Percentiles rank a stretch among this genome's conserved stretches.
phyloP scores from a whole-genome alignment of 257 asterid genomes.

The Ajuga chamaepitys region DNA sequence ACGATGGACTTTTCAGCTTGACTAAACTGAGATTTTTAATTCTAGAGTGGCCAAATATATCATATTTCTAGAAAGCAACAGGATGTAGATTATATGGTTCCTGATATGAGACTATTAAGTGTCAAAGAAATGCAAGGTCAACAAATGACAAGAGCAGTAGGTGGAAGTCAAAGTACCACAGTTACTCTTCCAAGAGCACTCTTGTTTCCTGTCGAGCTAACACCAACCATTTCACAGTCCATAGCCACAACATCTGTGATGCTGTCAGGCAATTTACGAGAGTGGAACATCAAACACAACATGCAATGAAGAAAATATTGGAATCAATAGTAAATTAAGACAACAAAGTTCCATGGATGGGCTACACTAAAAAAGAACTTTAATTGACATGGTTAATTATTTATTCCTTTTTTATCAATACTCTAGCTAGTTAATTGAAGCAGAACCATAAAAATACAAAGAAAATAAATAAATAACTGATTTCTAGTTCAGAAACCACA shows the following conservation, averaged over 20 bases:
- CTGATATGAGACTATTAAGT: not conserved
- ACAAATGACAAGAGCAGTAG: conserved; percentile 5
- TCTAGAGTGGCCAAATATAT: not conserved
- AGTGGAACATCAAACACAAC: not conserved
- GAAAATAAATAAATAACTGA: not conserved
- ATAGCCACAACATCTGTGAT: conserved; percentile 68
- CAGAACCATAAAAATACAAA: too few relatives aligned
- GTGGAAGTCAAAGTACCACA: conserved; percentile 47
- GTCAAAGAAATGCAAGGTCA: conserved; percentile 1
- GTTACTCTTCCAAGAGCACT: conserved; percentile 95
- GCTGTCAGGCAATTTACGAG: conserved; percentile 36
- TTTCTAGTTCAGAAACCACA: not conserved
- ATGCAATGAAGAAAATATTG: not conserved
- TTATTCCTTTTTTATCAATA: not conserved
- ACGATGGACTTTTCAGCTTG: not conserved
- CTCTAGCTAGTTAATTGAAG: not conserved
- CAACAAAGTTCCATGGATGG: not conserved
- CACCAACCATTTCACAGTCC: conserved; percentile 99
- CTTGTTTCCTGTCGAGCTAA: conserved; percentile 70
- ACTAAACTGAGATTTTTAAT: not conserved
- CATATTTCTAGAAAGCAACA: not conserved
- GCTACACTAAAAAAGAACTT: not conserved
- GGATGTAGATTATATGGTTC: not conserved
- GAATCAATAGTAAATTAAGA: not conserved
- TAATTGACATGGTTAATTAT: too few relatives aligned